phyloP scores from a whole-genome alignment of 805 yeast species.

The Wickerhamomyces silvicola region DNA sequence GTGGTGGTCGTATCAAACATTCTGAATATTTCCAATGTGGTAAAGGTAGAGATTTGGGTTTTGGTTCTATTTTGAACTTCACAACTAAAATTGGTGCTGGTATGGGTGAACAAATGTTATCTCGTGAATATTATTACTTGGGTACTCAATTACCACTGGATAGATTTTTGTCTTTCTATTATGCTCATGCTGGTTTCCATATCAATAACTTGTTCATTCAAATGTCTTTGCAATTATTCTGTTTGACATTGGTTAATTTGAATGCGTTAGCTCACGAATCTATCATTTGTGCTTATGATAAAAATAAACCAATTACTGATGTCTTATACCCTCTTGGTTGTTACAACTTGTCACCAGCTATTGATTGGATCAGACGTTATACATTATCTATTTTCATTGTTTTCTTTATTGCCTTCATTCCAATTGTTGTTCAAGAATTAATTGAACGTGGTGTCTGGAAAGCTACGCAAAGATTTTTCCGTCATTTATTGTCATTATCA shows the following conservation, averaged over 20 bases:
- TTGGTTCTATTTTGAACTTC: conserved; percentile 79
- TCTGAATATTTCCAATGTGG: conserved; percentile 89
- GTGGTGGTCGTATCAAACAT: conserved; percentile 87
- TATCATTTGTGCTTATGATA: conserved; percentile 60
- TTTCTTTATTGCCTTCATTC: conserved; percentile 73
- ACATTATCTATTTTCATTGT: conserved; percentile 77
- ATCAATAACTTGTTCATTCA: conserved; percentile 74
- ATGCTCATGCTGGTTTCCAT: conserved; percentile 86
- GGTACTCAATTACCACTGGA: conserved; percentile 78
- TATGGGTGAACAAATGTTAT: conserved; percentile 86
- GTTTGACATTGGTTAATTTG: conserved; percentile 63
- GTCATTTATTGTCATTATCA: conserved; percentile 64
- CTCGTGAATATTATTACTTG: conserved; percentile 75
- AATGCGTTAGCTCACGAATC: conserved; percentile 71
- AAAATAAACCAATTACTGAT: conserved; percentile 61
- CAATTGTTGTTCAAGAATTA: conserved; percentile 71
- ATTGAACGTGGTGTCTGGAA: conserved; percentile 79
- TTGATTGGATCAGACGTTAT: conserved; percentile 79
- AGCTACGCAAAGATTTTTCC: conserved; percentile 60
- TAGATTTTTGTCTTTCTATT: conserved; percentile 75
- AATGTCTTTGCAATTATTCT: conserved; percentile 65
- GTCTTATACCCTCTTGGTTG: conserved; percentile 62
- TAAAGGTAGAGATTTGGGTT: conserved; percentile 85
- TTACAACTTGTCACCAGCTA: conserved; percentile 64
- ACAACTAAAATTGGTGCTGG: conserved; percentile 89